These are phyloP conservation scores for Fusarium newnesense DNA, from an alignment of 2,329 filamentous ascomycete species.

Conservation along the genomic window DNA sequence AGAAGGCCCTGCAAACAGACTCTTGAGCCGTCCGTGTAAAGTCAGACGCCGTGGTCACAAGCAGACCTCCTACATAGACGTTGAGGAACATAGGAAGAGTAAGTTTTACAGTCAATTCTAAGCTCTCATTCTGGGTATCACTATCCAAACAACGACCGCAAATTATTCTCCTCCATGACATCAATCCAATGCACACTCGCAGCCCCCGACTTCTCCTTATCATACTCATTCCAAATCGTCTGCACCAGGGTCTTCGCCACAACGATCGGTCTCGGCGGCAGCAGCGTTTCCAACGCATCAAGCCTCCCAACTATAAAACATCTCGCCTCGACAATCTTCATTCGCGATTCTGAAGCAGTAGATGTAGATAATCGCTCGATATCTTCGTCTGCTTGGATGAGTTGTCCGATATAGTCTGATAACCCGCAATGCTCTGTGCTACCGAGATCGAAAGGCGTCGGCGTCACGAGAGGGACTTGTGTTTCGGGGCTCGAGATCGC, in stretches of 20 bases:
- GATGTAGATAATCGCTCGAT: slow-evolving; percentile 6
- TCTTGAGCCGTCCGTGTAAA: background rate
- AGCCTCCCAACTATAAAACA: slow-evolving; percentile 16
- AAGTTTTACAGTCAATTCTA: background rate
- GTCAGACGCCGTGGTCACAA: too few relatives aligned
- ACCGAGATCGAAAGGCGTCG: background rate
- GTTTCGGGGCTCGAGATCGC: background rate
- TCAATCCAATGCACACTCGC: slow-evolving; percentile 36
- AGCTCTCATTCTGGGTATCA: background rate
- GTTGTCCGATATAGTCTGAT: slow-evolving; percentile 25
- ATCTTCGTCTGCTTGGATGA: slow-evolving; percentile 26
- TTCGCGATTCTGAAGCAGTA: background rate
- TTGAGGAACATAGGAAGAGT: too few relatives aligned
- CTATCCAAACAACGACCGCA: slow-evolving; percentile 39
- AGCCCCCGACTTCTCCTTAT: slow-evolving; percentile 6
- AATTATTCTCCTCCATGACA: slow-evolving; percentile 36
- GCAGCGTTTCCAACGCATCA: slow-evolving; percentile 13
- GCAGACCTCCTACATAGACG: background rate
- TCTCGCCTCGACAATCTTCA: slow-evolving; percentile 22
- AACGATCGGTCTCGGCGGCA: slow-evolving; percentile 25
- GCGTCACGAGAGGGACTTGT: background rate
- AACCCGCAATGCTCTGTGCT: slow-evolving; percentile 23
- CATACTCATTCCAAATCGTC: slow-evolving; percentile 36
- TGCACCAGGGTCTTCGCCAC: slow-evolving; percentile 29
- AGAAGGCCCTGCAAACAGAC: accelerated